Evolutionary conservation across 2,329 filamentous ascomycete species (phyloP).

Genomic region (Claviceps purpurea): DNA sequence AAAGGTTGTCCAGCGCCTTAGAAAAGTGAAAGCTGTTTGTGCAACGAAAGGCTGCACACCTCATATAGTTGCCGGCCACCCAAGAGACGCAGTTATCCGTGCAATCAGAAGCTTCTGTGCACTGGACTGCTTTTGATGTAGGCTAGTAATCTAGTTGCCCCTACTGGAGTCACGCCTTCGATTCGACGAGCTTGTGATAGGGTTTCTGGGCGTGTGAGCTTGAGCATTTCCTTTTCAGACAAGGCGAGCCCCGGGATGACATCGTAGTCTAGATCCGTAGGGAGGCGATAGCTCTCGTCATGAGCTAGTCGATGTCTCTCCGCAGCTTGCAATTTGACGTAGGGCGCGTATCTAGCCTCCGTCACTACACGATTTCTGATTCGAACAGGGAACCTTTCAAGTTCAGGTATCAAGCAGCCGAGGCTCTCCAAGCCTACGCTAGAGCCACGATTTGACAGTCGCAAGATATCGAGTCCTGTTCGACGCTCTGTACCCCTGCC

Average conservation of each 20-base stretch:
- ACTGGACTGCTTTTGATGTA: slow-evolving; percentile 34
- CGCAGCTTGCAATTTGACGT: slow-evolving; percentile 59
- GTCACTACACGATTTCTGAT: slow-evolving; percentile 62
- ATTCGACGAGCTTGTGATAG: slow-evolving; percentile 79
- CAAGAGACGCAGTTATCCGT: background rate
- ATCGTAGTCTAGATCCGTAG: slow-evolving; percentile 64
- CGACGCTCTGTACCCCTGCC: slow-evolving; percentile 53
- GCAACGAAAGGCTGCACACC: no score
- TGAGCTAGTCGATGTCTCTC: slow-evolving; percentile 54
- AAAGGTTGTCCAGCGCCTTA: no score
- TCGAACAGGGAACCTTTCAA: slow-evolving; percentile 38
- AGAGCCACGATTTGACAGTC: slow-evolving; percentile 43
- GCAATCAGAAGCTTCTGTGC: background rate
- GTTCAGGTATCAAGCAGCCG: slow-evolving; percentile 40
- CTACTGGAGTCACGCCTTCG: slow-evolving; percentile 60
- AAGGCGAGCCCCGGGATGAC: slow-evolving; percentile 59
- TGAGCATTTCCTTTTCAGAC: slow-evolving; percentile 63
- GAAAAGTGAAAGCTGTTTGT: no score
- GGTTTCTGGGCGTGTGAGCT: slow-evolving; percentile 62
- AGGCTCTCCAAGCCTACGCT: slow-evolving; percentile 38
- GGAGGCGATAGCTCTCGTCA: slow-evolving; percentile 65
- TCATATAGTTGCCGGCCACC: background rate
- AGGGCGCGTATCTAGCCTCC: slow-evolving; percentile 77
- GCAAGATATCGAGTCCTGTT: slow-evolving; percentile 67
- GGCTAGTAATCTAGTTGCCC: slow-evolving; percentile 45